These are phyloP conservation scores for Apiotrichum siamense DNA, from an alignment of 1,284 basidiomycete species.

Conservation along the genomic window DNA sequence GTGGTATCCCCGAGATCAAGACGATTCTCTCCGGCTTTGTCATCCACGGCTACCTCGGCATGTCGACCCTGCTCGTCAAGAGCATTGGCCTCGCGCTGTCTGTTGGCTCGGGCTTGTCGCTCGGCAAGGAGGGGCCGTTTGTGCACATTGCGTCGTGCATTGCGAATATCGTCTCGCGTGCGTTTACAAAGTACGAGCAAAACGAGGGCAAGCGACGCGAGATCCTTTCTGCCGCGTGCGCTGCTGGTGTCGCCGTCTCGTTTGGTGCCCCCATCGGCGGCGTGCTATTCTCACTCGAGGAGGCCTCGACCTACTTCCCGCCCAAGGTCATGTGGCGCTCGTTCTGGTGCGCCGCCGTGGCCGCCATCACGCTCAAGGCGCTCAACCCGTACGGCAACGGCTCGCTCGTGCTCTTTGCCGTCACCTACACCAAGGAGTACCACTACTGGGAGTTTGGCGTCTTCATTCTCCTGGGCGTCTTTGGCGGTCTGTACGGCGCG, in stretches of 20 bases:
- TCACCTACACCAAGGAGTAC: constrained; percentile 45
- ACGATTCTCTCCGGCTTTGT: constrained; percentile 94
- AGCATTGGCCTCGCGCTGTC: constrained; percentile 80
- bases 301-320: constrained; percentile 93
- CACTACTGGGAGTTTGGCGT: constrained; percentile 53
- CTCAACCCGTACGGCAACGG: constrained; percentile 79
- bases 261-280: constrained; percentile 91
- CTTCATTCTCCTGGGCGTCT: constrained; percentile 77
- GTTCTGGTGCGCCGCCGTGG: constrained; percentile 93
- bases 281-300: constrained; percentile 84
- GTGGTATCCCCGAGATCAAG: constrained; percentile 95
- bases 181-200: constrained; percentile 80
- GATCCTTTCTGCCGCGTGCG: constrained; percentile 84
- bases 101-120: constrained; percentile 80
- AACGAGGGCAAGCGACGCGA: constrained; percentile 95
- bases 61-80: constrained; percentile 85
- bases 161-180: constrained; percentile 87
- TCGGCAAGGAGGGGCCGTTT: constrained; percentile 93
- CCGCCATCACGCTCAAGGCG: constrained; percentile 77
- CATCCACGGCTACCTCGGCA: constrained; percentile 93
- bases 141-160: constrained; percentile 94
- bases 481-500: constrained; percentile 90
- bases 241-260: constrained; percentile 55
- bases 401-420: constrained; percentile 48
- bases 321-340: constrained; percentile 88